A percentile compares a stretch with the other conserved stretches of the same genome.
These are phyloP conservation scores for Corymbia maculata DNA, from an alignment of 345 rosid species.

Conservation along the genomic window DNA sequence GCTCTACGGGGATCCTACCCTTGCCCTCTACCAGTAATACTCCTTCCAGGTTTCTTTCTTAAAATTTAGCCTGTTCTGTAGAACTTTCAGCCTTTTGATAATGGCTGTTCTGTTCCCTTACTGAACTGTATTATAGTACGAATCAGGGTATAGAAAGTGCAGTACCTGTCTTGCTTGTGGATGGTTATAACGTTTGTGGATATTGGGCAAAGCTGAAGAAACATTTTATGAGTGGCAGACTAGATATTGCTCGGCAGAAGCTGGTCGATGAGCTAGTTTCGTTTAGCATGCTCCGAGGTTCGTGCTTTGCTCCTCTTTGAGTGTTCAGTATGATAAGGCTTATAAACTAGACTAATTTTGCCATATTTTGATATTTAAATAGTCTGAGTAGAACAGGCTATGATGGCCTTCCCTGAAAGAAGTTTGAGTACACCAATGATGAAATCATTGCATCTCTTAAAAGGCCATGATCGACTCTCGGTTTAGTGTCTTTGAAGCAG, in stretches of 20 bases:
- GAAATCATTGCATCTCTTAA: neutral
- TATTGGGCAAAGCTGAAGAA: conserved; percentile 88
- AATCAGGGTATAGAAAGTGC: conserved; percentile 54
- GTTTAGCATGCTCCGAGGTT: conserved; percentile 71
- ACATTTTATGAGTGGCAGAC: conserved; percentile 75
- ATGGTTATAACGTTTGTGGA: conserved; percentile 96
- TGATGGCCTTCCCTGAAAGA: neutral
- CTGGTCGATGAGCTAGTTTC: conserved; percentile 69
- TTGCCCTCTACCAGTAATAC: conserved; percentile 71
- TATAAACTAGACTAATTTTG: neutral
- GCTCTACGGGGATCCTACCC: conserved; percentile 63
- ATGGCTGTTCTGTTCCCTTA: conserved; percentile 1
- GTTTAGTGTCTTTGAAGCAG: neutral
- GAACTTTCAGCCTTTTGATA: neutral
- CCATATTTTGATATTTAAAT: neutral
- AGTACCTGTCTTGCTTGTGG: conserved; percentile 91
- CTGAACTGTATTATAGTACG: conserved; percentile 56
- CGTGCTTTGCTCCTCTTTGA: neutral
- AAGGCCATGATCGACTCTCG: neutral
- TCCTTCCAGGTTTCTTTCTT: conserved; percentile 7
- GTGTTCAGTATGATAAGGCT: neutral
- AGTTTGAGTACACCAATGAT: neutral
- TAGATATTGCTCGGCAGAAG: conserved; percentile 81
- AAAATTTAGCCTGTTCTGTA: neutral
- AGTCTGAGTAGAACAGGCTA: neutral